phyloP scores from a whole-genome alignment of 306 rosid genomes.

The Lathyrus sativus region DNA sequence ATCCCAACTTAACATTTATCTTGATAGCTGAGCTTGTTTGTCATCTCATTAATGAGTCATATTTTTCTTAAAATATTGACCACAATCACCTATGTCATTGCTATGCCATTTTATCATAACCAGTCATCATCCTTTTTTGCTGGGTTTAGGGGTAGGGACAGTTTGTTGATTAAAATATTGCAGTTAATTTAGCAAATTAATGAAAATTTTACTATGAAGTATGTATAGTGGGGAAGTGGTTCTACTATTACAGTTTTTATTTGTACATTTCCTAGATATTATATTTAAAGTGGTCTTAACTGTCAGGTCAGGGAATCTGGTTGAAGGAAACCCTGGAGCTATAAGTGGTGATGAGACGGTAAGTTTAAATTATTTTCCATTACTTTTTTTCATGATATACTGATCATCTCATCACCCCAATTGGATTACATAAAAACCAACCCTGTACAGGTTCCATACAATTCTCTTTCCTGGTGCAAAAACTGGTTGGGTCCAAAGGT shows the following conservation, averaged over 20 bases:
- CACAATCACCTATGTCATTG: slow-evolving; percentile 18
- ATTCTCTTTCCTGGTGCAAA: slow-evolving; percentile 97
- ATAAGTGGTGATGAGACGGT: slow-evolving; percentile 95
- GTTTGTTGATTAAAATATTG: slow-evolving; percentile 14
- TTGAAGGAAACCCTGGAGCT: slow-evolving; percentile 84
- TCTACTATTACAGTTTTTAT: slow-evolving; percentile 21
- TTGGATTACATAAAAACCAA: slow-evolving; percentile 30
- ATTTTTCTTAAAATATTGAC: slow-evolving; percentile 11
- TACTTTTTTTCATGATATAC: slow-evolving; percentile 14
- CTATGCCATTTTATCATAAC: slow-evolving; percentile 19
- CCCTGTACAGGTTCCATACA: slow-evolving; percentile 78
- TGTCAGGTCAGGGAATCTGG: slow-evolving; percentile 87
- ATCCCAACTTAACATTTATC: background rate
- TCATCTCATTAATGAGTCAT: slow-evolving; percentile 14
- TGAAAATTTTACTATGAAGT: slow-evolving; percentile 17
- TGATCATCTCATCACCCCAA: slow-evolving; percentile 13
- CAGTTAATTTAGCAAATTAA: slow-evolving; percentile 21
- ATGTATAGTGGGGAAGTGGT: slow-evolving; percentile 23
- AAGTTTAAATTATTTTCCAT: slow-evolving; percentile 42
- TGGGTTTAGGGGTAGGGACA: background rate
- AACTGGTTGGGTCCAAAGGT: slow-evolving; percentile 94
- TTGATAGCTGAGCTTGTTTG: background rate
- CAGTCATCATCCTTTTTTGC: background rate
- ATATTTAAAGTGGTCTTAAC: slow-evolving; percentile 26
- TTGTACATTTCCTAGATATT: slow-evolving; percentile 24